These are phyloP conservation scores for Auriculariales sp. DNA, from an alignment of 768 basidiomycete genomes.

Conservation along the genomic window DNA sequence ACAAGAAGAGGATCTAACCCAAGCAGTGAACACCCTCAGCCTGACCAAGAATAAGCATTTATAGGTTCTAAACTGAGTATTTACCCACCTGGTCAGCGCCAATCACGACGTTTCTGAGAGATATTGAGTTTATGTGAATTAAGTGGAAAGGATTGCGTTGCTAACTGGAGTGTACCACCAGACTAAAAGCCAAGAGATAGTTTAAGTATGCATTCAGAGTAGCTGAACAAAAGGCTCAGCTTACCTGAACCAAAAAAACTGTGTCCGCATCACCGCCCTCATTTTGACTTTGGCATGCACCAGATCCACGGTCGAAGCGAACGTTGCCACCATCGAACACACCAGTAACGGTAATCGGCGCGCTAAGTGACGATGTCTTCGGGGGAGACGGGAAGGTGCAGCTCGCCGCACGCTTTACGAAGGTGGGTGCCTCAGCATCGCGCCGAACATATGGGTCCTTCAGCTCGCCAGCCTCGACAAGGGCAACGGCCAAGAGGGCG, in stretches of 20 bases:
- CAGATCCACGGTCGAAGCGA: slow-evolving; percentile 21
- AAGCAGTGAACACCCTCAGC: slow-evolving; percentile 27
- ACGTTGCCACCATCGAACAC: slow-evolving; percentile 4
- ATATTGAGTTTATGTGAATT: not conserved
- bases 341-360: not conserved
- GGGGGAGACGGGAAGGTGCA: slow-evolving; percentile 4
- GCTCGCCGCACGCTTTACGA: slow-evolving; percentile 4
- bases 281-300: slow-evolving; percentile 21
- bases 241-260: slow-evolving; percentile 24
- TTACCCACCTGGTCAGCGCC: slow-evolving; percentile 27
- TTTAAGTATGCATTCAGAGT: not conserved
- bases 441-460: not conserved
- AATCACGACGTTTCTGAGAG: slow-evolving; percentile 21
- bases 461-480: too few relatives aligned
- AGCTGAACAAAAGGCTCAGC: not conserved
- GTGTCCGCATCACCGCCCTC: slow-evolving; percentile 27
- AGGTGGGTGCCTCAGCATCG: not conserved
- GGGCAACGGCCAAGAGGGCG: too few relatives aligned
- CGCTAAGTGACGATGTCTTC: slow-evolving; percentile 1
- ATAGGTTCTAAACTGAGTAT: too few relatives aligned
- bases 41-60: too few relatives aligned
- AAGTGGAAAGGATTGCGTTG: not conserved
- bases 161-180: slow-evolving; percentile 19
- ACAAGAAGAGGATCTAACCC: too few relatives aligned
- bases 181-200: too few relatives aligned